Base-by-base conservation (phyloP, 345 rosid species). In the Populus simonii region DNA sequence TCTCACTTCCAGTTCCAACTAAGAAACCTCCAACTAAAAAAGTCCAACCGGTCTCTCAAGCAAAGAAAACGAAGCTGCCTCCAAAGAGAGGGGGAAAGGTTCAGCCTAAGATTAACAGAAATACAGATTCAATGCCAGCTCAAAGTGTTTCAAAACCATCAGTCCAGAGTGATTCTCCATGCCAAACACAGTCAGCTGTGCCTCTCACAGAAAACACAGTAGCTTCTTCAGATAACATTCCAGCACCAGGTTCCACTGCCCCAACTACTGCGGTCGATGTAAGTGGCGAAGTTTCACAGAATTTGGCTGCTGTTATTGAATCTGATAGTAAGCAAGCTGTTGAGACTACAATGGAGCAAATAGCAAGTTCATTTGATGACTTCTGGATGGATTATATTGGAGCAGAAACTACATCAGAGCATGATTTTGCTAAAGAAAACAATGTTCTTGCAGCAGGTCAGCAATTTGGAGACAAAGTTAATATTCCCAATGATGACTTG, bases 1-100 rank as follows among this genome's bases (percentile, higher is more conserved):
- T 96, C 70, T 96, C 99, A 36, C 89, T 96, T 77, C 87, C 99
- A 0, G 90, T 94, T 78, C 98, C 98, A 2, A 90, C 89, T 62
- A 96, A 94, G 88, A 92, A 92, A 83, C 84, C 89, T 65, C 86
- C 93, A 77, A 81, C 87, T 25, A 94, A 85, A 77, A 90, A 85
- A 81, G 79, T 43, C 70, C 93, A 84, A 85, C 78, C 87, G 38
- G 69, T 79, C 66, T 75, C 94, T 79, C 94, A 87, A 77, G 83
- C 83, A 8, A 96, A 90, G 87, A 96, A 91, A 87, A 80, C 88
- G 62, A 92, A 91, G 85, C 79, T 83, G 72, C 90, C 88, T 36
- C 97, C 93, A 29, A 94, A 90, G 81, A 88, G 83, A 85, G 86
- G 71, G 77, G 83, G 86, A 31, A 88, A 76, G 82, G 55, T 68